phyloP scores from a whole-genome alignment of 1,284 basidiomycete species.

The Ceratobasidium sp. region DNA sequence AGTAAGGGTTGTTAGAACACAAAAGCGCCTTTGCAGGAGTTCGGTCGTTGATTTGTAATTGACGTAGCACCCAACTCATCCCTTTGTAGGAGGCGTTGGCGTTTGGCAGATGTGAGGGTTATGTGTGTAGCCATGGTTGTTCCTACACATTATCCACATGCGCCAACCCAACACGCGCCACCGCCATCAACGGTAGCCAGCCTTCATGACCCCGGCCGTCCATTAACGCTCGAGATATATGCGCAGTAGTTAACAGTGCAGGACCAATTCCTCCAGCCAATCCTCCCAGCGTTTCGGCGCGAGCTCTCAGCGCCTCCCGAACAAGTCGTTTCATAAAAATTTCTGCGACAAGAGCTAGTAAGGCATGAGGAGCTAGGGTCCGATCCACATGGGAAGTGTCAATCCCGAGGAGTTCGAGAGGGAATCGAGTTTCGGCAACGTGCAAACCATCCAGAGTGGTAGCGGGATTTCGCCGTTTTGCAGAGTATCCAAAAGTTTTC shows the following conservation, averaged over 20 bases:
- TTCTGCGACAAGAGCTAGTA: conserved; percentile 39
- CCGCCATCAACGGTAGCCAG: conserved; percentile 34
- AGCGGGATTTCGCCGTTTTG: conserved; percentile 21
- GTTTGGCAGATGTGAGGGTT: neutral
- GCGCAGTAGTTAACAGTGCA: conserved; percentile 21
- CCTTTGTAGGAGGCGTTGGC: conserved; percentile 15
- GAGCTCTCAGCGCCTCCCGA: conserved; percentile 22
- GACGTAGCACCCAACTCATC: neutral
- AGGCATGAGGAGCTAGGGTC: conserved; percentile 34
- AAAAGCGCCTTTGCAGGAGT: neutral
- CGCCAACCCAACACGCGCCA: conserved; percentile 21
- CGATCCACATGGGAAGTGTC: conserved; percentile 40
- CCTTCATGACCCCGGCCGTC: conserved; percentile 25
- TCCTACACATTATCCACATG: conserved; percentile 16
- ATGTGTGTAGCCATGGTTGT: neutral
- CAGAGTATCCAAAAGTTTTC: conserved; percentile 31
- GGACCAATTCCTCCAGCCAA: neutral
- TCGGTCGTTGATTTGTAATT: neutral
- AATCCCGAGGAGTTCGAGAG: conserved; percentile 30
- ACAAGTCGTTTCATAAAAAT: conserved; percentile 31
- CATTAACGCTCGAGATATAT: conserved; percentile 40
- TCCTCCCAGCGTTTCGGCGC: conserved; percentile 8
- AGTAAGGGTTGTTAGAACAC: neutral
- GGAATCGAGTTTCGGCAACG: conserved; percentile 3
- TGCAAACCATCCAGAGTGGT: neutral